phyloP scores from a whole-genome alignment of 257 asterid genomes.

The Przewalskia tangutica region DNA sequence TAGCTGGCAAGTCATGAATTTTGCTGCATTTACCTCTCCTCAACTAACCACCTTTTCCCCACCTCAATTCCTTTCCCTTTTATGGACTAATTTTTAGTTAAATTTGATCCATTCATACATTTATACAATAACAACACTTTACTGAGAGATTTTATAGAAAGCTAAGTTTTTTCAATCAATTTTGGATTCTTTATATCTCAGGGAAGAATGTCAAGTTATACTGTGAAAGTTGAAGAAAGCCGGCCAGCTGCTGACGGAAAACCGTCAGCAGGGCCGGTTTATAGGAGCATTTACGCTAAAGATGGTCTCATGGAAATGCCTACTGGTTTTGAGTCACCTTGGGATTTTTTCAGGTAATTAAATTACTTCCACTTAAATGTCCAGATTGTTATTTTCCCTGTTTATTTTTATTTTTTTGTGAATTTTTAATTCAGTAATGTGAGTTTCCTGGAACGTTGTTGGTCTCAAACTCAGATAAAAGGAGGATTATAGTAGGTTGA shows the following conservation, averaged over 20 bases:
- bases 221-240: conserved; percentile 59
- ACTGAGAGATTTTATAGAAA: background rate
- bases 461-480: background rate
- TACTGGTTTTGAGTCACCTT: conserved; percentile 39
- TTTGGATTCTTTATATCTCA: background rate
- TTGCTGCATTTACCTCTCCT: conserved; percentile 16
- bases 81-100: background rate
- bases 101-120: background rate
- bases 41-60: background rate
- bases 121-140: background rate
- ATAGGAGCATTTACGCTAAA: conserved; percentile 55
- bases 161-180: background rate
- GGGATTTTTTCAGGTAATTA: conserved; percentile 71
- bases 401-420: background rate
- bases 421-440: background rate
- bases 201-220: conserved; percentile 34
- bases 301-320: conserved; percentile 58
- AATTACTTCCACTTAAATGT: background rate
- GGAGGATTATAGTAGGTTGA: background rate
- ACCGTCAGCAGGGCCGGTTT: conserved; percentile 73
- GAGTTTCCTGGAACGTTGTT: background rate
- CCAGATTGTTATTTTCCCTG: background rate
- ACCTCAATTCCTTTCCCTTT: background rate
- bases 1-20: conserved; percentile 19
- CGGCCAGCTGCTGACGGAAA: conserved; percentile 28